These are phyloP conservation scores for Sclerotinia subarctica DNA, from an alignment of 2,329 filamentous ascomycete genomes.

Conservation along the genomic window DNA sequence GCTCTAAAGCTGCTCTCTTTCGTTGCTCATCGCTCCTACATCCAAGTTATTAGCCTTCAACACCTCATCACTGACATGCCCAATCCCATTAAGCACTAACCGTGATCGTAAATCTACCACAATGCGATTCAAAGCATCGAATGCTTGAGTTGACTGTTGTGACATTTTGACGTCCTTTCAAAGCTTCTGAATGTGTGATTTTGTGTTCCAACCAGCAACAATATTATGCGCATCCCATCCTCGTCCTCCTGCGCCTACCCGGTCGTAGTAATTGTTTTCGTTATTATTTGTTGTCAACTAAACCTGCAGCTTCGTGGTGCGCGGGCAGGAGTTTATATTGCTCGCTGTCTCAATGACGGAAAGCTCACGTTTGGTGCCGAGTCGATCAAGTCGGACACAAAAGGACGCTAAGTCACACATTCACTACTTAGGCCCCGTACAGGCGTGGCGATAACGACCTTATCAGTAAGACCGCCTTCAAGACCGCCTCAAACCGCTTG, in stretches of 20 bases:
- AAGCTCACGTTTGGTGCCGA: background rate
- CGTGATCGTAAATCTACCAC: constrained; percentile 36
- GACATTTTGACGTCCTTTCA: constrained; percentile 36
- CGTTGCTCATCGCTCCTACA: constrained; percentile 37
- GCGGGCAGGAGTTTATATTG: background rate
- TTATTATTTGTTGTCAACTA: background rate
- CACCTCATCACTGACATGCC: background rate
- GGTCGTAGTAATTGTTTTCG: constrained; percentile 7
- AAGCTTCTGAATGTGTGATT: constrained; percentile 14
- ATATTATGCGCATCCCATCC: constrained; percentile 31
- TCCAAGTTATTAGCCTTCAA: constrained; percentile 3
- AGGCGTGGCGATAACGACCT: constrained; percentile 4
- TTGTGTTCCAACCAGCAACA: constrained; percentile 25
- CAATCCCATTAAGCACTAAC: constrained; percentile 32
- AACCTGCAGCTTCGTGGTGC: background rate
- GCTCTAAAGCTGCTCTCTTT: constrained; percentile 37
- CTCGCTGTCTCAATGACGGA: background rate
- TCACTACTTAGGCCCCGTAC: background rate
- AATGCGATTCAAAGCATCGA: constrained; percentile 37
- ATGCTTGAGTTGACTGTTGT: constrained; percentile 34
- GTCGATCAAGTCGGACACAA: background rate
- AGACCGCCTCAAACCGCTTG: background rate
- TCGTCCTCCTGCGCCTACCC: constrained; percentile 30
- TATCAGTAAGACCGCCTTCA: constrained; percentile 6
- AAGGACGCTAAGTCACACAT: constrained; percentile 2